A percentile compares a stretch with the other conserved stretches of the same genome.
Evolutionary conservation across 768 basidiomycete genomes (phyloP).

Genomic region (Agaricus sinodeliciosus): DNA sequence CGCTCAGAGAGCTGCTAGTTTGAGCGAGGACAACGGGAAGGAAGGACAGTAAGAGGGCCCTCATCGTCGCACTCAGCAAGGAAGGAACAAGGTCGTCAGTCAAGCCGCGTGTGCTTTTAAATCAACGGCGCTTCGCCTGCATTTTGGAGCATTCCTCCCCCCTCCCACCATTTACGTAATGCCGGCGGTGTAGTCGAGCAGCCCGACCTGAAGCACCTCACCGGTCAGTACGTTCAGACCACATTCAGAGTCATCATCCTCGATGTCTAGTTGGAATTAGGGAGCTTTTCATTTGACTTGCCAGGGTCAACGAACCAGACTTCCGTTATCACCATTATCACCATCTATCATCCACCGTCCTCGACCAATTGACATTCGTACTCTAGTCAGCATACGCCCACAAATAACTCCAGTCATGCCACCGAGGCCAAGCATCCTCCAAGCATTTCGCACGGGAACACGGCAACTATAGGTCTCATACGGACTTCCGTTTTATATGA

Average conservation of each 20-base stretch:
- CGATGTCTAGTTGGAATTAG: neutral
- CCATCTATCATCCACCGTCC: too few relatives aligned
- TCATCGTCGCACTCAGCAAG: constrained; percentile 3
- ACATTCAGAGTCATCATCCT: neutral
- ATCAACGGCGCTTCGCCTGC: too few relatives aligned
- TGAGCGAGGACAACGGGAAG: constrained; percentile 6
- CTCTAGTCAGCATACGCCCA: too few relatives aligned
- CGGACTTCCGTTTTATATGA: neutral
- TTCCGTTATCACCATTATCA: neutral
- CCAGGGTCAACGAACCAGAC: neutral
- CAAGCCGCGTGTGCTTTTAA: neutral
- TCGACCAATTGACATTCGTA: too few relatives aligned
- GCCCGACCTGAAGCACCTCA: too few relatives aligned
- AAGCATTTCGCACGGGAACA: too few relatives aligned
- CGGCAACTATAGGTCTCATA: too few relatives aligned
- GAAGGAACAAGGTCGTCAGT: neutral
- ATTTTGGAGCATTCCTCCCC: neutral
- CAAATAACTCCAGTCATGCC: too few relatives aligned
- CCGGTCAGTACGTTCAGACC: neutral
- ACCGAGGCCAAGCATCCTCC: too few relatives aligned
- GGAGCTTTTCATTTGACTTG: neutral
- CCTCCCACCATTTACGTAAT: constrained; percentile 3
- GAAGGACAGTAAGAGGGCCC: constrained; percentile 1
- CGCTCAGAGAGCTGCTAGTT: neutral
- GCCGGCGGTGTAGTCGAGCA: too few relatives aligned